These are phyloP conservation scores for Tolypocladium endophyticum DNA, from an alignment of 2,329 filamentous ascomycete species.

Conservation along the genomic window DNA sequence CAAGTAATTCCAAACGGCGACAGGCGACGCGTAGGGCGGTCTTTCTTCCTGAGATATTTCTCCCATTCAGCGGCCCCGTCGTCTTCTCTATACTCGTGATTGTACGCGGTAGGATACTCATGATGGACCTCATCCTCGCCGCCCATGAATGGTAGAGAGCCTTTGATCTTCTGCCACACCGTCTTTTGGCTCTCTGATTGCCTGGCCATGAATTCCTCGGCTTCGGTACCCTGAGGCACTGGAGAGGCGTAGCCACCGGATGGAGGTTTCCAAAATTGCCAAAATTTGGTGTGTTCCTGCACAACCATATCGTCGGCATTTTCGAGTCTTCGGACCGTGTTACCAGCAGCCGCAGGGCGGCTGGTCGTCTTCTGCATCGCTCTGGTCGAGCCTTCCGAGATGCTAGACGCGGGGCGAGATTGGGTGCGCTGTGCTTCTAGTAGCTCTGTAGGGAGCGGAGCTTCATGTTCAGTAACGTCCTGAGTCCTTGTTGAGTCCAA, in stretches of 20 bases:
- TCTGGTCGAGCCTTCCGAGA: constrained; percentile 27
- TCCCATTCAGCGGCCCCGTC: constrained; percentile 65
- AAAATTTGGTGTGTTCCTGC: constrained; percentile 39
- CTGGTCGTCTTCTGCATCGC: constrained; percentile 4
- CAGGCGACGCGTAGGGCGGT: constrained; percentile 76
- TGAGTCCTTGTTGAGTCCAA: background rate
- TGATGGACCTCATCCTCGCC: constrained; percentile 27
- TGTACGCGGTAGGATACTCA: constrained; percentile 54
- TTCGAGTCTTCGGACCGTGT: constrained; percentile 40
- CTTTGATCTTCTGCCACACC: constrained; percentile 39
- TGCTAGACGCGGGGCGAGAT: constrained; percentile 24
- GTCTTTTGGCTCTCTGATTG: constrained; percentile 32
- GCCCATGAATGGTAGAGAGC: constrained; percentile 37
- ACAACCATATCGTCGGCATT: constrained; percentile 39
- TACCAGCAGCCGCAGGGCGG: constrained; percentile 18
- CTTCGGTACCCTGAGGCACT: constrained; percentile 44
- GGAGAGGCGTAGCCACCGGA: constrained; percentile 51
- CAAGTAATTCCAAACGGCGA: constrained; percentile 52
- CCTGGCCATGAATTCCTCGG: constrained; percentile 19
- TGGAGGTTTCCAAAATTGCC: constrained; percentile 56
- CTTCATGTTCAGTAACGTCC: constrained; percentile 6
- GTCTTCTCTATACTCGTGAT: constrained; percentile 45
- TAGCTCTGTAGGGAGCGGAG: constrained; percentile 12
- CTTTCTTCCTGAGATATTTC: constrained; percentile 68
- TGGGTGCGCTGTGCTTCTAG: constrained; percentile 22